A percentile compares a stretch with the other conserved stretches of the same genome.
These are phyloP conservation scores for Vitis rupestris DNA, from an alignment of 164 flowering plant genomes.

Conservation along the genomic window DNA sequence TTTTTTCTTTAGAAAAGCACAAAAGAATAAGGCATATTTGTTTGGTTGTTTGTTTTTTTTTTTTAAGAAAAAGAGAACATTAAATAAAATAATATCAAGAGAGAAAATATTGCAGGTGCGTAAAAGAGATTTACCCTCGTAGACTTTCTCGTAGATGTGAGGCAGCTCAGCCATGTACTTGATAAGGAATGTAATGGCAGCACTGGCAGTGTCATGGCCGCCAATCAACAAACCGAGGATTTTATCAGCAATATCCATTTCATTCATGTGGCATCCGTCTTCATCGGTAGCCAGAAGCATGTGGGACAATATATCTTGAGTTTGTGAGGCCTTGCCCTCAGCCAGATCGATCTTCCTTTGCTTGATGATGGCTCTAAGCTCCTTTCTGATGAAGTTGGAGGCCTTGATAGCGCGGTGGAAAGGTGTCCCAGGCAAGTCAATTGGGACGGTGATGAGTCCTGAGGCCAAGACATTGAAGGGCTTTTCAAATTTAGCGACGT, in stretches of 20 bases:
- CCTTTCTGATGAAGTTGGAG: background rate
- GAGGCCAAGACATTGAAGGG: background rate
- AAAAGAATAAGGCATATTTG: too few relatives aligned
- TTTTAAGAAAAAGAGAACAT: too few relatives aligned
- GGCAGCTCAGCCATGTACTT: constrained; percentile 14
- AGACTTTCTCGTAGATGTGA: constrained; percentile 6
- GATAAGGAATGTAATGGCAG: constrained; percentile 5
- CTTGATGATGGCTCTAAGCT: background rate
- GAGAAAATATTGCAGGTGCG: too few relatives aligned
- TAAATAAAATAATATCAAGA: too few relatives aligned
- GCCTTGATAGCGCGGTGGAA: background rate
- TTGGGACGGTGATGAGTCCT: background rate
- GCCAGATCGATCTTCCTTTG: constrained; percentile 4
- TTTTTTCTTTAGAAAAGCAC: too few relatives aligned
- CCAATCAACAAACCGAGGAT: constrained; percentile 4
- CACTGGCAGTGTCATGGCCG: constrained; percentile 12
- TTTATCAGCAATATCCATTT: constrained; percentile 6
- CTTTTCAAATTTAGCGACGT: background rate
- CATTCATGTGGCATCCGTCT: constrained; percentile 4
- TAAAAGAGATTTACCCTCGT: constrained; percentile 1
- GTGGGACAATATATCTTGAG: constrained; percentile 11
- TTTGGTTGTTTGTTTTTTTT: too few relatives aligned
- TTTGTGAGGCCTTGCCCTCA: background rate
- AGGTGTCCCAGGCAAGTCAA: constrained; percentile 1
- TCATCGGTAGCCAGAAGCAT: background rate